Conservation (phyloP, 257 asterid genomes). For the Ballota nigra region DNA sequence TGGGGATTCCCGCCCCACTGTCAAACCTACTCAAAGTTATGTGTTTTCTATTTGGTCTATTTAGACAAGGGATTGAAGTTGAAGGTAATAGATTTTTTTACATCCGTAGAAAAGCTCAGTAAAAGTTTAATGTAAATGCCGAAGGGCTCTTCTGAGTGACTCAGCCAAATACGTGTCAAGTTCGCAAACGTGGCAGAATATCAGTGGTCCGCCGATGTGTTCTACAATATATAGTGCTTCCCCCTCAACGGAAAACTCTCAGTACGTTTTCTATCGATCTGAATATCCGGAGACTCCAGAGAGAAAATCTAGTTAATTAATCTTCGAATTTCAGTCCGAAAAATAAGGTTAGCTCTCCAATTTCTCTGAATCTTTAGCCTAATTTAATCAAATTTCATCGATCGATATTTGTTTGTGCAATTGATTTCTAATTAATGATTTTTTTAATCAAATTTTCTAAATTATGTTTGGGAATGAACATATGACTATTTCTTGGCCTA, state of each 20-base stretch:
- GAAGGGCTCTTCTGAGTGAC: not conserved
- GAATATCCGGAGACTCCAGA: constrained; percentile 19
- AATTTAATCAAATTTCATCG: not conserved
- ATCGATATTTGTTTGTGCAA: not conserved
- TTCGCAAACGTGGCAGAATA: constrained; percentile 23
- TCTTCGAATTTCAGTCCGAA: not conserved
- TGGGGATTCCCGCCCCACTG: too few species aligned
- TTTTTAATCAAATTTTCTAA: not conserved
- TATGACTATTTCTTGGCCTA: not conserved
- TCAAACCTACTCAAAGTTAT: too few species aligned
- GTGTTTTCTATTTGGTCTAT: too few species aligned
- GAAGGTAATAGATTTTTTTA: too few species aligned
- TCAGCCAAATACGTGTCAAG: constrained; percentile 12
- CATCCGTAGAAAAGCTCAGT: not conserved
- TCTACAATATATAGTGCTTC: not conserved
- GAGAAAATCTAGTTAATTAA: constrained; percentile 1
- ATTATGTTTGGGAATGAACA: not conserved
- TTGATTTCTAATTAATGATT: not conserved
- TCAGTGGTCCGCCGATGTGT: constrained; percentile 28
- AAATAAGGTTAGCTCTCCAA: constrained; percentile 12
- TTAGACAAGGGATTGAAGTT: too few species aligned
- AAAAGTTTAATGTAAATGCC: too few species aligned
- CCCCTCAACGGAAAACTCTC: not conserved
- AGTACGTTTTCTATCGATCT: constrained; percentile 12
- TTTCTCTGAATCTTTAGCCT: not conserved